Conservation (phyloP, 495 filamentous ascomycete genomes). For the Daldinia childiae region DNA sequence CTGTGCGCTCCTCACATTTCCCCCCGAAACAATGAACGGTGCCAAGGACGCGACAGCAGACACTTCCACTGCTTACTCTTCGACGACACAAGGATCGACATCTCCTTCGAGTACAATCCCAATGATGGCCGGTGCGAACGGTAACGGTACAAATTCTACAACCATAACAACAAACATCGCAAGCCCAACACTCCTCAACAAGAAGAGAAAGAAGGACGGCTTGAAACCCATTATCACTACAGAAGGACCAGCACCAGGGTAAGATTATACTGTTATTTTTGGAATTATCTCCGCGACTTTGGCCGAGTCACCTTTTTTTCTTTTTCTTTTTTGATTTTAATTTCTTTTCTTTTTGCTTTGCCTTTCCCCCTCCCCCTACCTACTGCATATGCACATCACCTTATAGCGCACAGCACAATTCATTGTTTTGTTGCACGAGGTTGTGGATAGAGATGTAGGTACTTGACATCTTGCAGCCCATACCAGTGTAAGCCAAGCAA, state of each 20-base stretch:
- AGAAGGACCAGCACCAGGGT: slow-evolving; percentile 64
- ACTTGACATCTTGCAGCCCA: slow-evolving; percentile 27
- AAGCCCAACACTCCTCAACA: slow-evolving; percentile 60
- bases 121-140: slow-evolving; percentile 46
- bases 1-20: slow-evolving; percentile 20
- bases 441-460: slow-evolving; percentile 23
- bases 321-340: slow-evolving; percentile 3
- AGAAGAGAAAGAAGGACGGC: slow-evolving; percentile 90
- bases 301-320: neutral
- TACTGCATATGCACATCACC: slow-evolving; percentile 50
- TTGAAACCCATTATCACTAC: slow-evolving; percentile 91
- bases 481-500: slow-evolving; percentile 26
- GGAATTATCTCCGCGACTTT: neutral
- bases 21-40: slow-evolving; percentile 34
- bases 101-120: slow-evolving; percentile 37
- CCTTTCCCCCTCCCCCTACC: slow-evolving; percentile 21
- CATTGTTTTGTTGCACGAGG: slow-evolving; percentile 51
- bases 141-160: slow-evolving; percentile 42
- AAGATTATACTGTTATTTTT: slow-evolving; percentile 36
- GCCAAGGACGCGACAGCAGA: slow-evolving; percentile 33
- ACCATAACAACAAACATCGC: slow-evolving; percentile 43
- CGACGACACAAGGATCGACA: slow-evolving; percentile 2
- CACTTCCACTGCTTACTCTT: slow-evolving; percentile 10
- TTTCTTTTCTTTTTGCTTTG: slow-evolving; percentile 10
- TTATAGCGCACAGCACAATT: slow-evolving; percentile 37